Percentiles rank a stretch among this genome's conserved stretches.
These are phyloP conservation scores for Trichaptum fuscoviolaceum DNA, from an alignment of 768 basidiomycete genomes.

Conservation along the genomic window DNA sequence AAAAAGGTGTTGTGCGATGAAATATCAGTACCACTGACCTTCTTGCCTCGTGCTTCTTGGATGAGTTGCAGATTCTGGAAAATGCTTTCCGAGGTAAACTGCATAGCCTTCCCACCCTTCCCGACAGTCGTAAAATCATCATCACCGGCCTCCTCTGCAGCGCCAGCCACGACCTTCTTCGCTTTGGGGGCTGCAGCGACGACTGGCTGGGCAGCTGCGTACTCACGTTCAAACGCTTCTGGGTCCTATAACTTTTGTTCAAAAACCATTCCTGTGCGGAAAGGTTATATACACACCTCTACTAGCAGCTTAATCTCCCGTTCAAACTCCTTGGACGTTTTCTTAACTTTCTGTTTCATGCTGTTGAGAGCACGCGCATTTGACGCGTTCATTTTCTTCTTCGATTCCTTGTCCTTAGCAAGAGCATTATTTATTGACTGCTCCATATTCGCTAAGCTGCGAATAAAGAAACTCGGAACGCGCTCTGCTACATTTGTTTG, in stretches of 20 bases:
- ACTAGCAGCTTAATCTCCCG: conserved; percentile 72
- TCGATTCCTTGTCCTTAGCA: conserved; percentile 84
- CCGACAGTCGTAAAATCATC: conserved; percentile 85
- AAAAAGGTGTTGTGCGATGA: conserved; percentile 4
- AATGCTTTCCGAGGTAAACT: conserved; percentile 78
- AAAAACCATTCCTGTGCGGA: background rate
- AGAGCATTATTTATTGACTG: conserved; percentile 64
- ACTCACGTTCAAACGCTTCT: conserved; percentile 79
- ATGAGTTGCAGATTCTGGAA: conserved; percentile 90
- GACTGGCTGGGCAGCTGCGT: conserved; percentile 46
- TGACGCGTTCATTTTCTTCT: conserved; percentile 94
- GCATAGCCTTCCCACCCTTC: conserved; percentile 79
- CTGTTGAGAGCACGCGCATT: conserved; percentile 92
- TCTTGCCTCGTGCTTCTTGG: conserved; percentile 93
- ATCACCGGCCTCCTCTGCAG: conserved; percentile 37
- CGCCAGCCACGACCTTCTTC: conserved; percentile 25
- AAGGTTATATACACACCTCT: conserved; percentile 42
- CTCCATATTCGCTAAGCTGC: conserved; percentile 71
- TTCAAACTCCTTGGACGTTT: conserved; percentile 86
- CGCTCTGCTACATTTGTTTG: conserved; percentile 83
- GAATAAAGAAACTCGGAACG: conserved; percentile 81
- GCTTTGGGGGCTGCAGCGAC: conserved; percentile 34
- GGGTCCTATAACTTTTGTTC: conserved; percentile 57
- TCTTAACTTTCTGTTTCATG: conserved; percentile 98
- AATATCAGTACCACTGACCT: conserved; percentile 47